A percentile compares a stretch with the other conserved stretches of the same genome.
phyloP scores from a whole-genome alignment of 192 early-diverging fungal genomes.

The Backusella parvicylindrica region DNA sequence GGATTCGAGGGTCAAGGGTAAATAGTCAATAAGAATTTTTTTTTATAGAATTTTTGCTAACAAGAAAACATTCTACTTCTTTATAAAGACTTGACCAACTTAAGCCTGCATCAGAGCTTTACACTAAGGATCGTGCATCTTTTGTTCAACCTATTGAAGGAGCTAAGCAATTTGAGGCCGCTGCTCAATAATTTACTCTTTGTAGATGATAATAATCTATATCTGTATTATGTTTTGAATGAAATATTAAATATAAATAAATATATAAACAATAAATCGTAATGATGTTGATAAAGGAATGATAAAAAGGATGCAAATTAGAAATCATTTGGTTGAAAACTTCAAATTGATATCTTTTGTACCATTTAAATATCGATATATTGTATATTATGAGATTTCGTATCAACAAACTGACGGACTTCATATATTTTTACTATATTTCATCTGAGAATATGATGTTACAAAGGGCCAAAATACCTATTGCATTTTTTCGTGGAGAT shows the following conservation, averaged over 20 bases:
- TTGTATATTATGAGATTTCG: no score
- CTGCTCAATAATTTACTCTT: slow-evolving; percentile 2
- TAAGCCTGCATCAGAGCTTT: slow-evolving; percentile 7
- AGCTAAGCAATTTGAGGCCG: slow-evolving; percentile 10
- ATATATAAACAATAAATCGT: no score
- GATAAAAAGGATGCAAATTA: no score
- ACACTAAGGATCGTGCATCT: slow-evolving; percentile 7
- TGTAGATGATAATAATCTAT: neutral
- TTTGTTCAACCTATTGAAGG: slow-evolving; percentile 16
- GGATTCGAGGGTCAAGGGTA: neutral
- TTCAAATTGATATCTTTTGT: no score
- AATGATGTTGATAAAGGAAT: no score
- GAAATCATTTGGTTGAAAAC: no score
- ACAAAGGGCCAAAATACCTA: no score
- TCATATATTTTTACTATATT: no score
- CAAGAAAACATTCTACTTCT: neutral
- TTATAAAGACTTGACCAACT: slow-evolving; percentile 1
- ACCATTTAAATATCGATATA: no score
- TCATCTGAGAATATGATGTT: no score
- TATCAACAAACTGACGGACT: no score
- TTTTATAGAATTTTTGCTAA: neutral
- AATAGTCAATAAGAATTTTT: neutral
- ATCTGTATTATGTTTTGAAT: neutral
- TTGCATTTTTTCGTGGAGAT: no score
- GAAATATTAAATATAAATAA: neutral